These are phyloP conservation scores for Sporothrix curviconia DNA, from an alignment of 2,329 filamentous ascomycete genomes.

Conservation along the genomic window DNA sequence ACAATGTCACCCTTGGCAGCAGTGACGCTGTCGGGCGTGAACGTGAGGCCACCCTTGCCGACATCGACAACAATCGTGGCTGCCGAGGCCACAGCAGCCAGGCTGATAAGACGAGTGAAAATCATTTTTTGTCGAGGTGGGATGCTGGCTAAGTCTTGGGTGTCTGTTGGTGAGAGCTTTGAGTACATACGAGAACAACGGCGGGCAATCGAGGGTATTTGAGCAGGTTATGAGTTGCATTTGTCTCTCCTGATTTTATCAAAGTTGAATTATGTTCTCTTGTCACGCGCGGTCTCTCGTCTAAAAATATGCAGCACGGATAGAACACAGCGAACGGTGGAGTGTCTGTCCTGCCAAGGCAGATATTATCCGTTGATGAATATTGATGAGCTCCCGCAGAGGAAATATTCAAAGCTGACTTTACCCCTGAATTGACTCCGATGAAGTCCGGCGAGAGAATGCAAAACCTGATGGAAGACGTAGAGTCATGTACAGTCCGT, in stretches of 20 bases:
- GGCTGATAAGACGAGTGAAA: not conserved
- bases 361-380: no score
- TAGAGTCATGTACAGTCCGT: not conserved
- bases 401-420: no score
- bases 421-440: no score
- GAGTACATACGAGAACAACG: not conserved
- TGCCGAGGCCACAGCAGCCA: constrained; percentile 16
- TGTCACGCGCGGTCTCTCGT: no score
- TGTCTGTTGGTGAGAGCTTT: not conserved
- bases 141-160: not conserved
- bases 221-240: not conserved
- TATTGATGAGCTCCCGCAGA: no score
- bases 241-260: not conserved
- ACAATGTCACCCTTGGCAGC: constrained; percentile 37
- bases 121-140: not conserved
- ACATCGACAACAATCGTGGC: constrained; percentile 33
- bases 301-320: no score
- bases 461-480: not conserved
- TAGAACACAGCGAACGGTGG: no score
- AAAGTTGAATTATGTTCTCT: no score
- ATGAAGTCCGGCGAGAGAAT: no score
- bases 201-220: not conserved
- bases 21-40: constrained; percentile 36
- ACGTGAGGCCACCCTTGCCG: constrained; percentile 35
- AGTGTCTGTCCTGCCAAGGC: no score